Percentiles rank a stretch among this genome's conserved stretches.
Evolutionary conservation across 2,329 filamentous ascomycete genomes (phyloP).

Genomic region (Fusarium sp.): DNA sequence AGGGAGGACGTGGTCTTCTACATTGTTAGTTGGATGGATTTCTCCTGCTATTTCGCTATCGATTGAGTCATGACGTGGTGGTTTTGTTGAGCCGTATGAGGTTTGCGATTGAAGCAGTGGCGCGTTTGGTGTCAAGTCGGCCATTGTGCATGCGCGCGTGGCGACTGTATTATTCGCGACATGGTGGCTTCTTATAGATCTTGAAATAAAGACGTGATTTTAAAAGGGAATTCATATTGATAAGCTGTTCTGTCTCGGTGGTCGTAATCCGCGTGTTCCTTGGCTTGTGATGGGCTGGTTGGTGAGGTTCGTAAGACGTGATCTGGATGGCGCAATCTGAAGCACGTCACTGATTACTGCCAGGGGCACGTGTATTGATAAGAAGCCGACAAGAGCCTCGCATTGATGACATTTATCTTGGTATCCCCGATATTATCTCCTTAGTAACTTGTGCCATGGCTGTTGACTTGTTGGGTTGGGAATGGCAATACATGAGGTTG

Average conservation of each 20-base stretch:
- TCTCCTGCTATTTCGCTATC: slow-evolving; percentile 16
- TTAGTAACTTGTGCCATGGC: no score
- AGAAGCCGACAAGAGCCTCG: rapidly evolving
- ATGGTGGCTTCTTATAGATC: slow-evolving; percentile 4
- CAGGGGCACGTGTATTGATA: slow-evolving; percentile 13
- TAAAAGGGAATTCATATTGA: slow-evolving; percentile 5
- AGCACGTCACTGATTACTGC: background rate
- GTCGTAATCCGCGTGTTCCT: slow-evolving; percentile 15
- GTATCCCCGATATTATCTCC: no score
- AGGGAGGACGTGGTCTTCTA: slow-evolving; percentile 71
- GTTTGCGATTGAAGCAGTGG: slow-evolving; percentile 27
- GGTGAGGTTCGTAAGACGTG: slow-evolving; percentile 36
- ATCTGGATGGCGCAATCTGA: slow-evolving; percentile 43
- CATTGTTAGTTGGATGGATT: slow-evolving; percentile 28
- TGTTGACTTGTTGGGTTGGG: no score
- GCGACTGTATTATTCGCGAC: background rate
- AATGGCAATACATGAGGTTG: no score
- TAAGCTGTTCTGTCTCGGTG: slow-evolving; percentile 4
- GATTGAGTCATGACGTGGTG: slow-evolving; percentile 1
- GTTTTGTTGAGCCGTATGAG: slow-evolving; percentile 4
- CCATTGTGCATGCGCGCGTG: background rate
- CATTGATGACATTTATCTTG: background rate
- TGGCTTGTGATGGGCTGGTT: slow-evolving; percentile 26
- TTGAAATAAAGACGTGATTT: slow-evolving; percentile 3
- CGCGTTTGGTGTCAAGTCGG: slow-evolving; percentile 4